Conservation (phyloP, 495 filamentous ascomycete genomes). For the Penicillium daleae region DNA sequence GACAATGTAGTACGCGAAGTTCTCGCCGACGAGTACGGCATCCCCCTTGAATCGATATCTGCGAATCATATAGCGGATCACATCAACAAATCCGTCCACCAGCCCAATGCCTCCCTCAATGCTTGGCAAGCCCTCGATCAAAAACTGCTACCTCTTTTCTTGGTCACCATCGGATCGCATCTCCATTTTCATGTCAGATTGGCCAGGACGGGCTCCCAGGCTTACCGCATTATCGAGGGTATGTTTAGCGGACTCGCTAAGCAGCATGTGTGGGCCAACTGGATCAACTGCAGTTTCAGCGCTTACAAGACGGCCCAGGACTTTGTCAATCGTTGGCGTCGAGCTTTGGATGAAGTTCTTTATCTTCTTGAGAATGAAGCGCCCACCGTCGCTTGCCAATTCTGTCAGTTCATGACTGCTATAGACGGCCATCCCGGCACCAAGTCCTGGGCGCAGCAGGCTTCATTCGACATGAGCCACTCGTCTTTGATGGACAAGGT, state of each 20-base stretch:
- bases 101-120: neutral
- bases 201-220: neutral
- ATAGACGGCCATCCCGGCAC: neutral
- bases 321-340: neutral
- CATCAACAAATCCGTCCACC: neutral
- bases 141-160: neutral
- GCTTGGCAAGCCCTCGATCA: neutral
- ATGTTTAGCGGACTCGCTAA: neutral
- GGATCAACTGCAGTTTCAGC: neutral
- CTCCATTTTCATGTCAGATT: neutral
- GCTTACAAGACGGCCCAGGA: neutral
- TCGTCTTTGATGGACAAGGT: neutral
- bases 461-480: neutral
- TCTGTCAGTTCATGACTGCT: slow-evolving; percentile 1
- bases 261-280: neutral
- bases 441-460: neutral
- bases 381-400: neutral
- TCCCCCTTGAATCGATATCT: neutral
- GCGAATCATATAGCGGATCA: neutral
- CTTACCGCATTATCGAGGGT: neutral
- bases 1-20: neutral
- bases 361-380: neutral
- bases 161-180: neutral
- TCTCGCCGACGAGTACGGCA: neutral
- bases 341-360: neutral